Base-by-base conservation (phyloP, 768 basidiomycete genomes). In the Mycena alexandri region DNA sequence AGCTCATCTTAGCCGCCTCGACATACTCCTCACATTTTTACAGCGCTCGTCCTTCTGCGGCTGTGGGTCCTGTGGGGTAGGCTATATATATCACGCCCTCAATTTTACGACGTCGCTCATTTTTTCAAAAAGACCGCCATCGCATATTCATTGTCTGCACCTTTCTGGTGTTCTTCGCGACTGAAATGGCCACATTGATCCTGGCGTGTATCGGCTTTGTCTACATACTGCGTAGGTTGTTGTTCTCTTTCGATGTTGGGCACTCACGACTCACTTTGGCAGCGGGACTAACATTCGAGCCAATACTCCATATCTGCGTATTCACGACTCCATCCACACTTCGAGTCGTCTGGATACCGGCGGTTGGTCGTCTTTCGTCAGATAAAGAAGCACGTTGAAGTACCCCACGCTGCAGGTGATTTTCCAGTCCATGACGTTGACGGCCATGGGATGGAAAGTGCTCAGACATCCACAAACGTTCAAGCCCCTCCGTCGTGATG, bases 11-110 rank as follows among this genome's bases (percentile, higher is more conserved):
- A 19, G 13, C 11, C 38, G 10, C 42, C 21, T 12, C 38, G 22
- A 14, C 21, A 44, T 24, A 55, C 24, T 38, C 58, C 38, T 36
- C 14, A 25, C n/a, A 17, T 33, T 36, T 33, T 50, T 9, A 11
- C 55, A 83, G 82, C 82, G 64, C 74, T 83, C 22, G 72, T 83
- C 13, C 69, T 83, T 41, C 71, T 83, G n/a, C 78, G 80, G 2
- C 33, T 83, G 10, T 83, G 82, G 82, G 70, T 79, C 24, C 68
- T 82, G 7, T 82, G 82, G 73, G 76, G 66, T 61, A 24, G 25
- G 58, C 29, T 8, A 52, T 8, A 52, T 8, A 52, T 8, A 52
- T 13, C 36, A 5, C 33, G 34, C 25, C 3, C 22, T 1, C n/a
- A 17, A 19, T 2, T 1, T 17, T 38, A 24, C 5, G 10, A 14